Percentiles rank a stretch among this genome's conserved stretches.
Evolutionary conservation across 208 protist genomes (phyloP).

Genomic region (Leptomonas pyrrhocoris): DNA sequence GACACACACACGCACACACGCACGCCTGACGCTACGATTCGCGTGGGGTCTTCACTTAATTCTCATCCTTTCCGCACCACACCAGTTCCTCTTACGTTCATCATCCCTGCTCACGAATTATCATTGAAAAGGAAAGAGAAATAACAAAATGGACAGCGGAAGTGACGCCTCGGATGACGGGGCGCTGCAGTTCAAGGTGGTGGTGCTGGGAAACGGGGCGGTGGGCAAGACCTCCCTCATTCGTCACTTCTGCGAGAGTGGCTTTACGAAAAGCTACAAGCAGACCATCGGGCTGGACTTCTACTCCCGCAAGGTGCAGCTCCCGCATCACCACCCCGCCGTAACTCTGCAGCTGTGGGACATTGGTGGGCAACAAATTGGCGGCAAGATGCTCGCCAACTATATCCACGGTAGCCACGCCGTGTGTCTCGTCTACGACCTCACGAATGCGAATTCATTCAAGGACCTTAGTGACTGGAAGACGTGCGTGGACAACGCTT

Average conservation of each 20-base stretch:
- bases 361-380: slow-evolving; percentile 95
- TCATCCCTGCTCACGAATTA: background rate
- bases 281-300: slow-evolving; percentile 97
- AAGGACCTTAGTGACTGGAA: slow-evolving; percentile 94
- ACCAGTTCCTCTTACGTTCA: slow-evolving; percentile 6
- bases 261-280: slow-evolving; percentile 92
- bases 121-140: background rate
- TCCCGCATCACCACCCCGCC: slow-evolving; percentile 53
- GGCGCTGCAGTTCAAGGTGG: slow-evolving; percentile 65
- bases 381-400: slow-evolving; percentile 93
- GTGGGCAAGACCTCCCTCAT: slow-evolving; percentile 95
- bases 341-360: slow-evolving; percentile 95
- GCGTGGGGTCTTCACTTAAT: no score
- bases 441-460: slow-evolving; percentile 91
- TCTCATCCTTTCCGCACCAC: no score
- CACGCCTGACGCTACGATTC: no score
- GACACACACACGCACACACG: no score
- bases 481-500: slow-evolving; percentile 47
- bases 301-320: slow-evolving; percentile 89
- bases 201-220: slow-evolving; percentile 82
- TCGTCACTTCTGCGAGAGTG: slow-evolving; percentile 83
- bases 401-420: slow-evolving; percentile 94
- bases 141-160: slow-evolving; percentile 67
- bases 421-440: slow-evolving; percentile 94
- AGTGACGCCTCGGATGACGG: slow-evolving; percentile 59